Base-by-base conservation (phyloP, 768 basidiomycete genomes). In the Leccinum variicolor region DNA sequence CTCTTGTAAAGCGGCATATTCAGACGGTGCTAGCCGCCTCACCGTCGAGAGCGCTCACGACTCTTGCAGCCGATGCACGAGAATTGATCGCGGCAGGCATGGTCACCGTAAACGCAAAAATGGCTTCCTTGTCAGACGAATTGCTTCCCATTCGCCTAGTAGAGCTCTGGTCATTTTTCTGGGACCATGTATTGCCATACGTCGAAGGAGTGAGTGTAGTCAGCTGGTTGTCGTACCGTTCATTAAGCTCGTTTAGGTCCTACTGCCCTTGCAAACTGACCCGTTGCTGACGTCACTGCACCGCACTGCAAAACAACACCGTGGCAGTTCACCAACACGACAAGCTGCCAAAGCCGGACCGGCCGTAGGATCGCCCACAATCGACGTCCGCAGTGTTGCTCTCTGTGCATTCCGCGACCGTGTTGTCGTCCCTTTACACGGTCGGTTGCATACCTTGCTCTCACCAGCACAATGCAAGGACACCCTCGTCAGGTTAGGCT, bases 81-180 rank as follows among this genome's bases (percentile, higher is more conserved):
- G 94, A 94, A 59, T 79, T 98, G 49, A 89, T 96, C 54, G 84
- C 84, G 1, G 81, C 85, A 2, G 94, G 94, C 11, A 98, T 96
- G 92, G 83, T 94, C 52, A 98, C 94, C 3, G 79, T 98, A 25
- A 94, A 92, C 63, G 85, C 92, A 0, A 94, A 92, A 65, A 78
- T 98, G 6, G 76, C 80, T 29, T 85, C 81, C 4, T 75, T 89
- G 9, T 89, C 93, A 26, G 94, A 95, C 45, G 86, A 88, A 39
- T 84, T 87, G 66, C 78, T 98, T 15, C 75, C 95, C 6, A 77
- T 77, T 5, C 80, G 92, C 28, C 80, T 96, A 17, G 90, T 94
- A 2, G 93, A 95, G 64, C 79, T 90, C 17, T 98, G 94, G 94
- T 83, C 81, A 14, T 95, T 96, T 77, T 97, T 97, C 73, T 96